Percentiles rank a stretch among this genome's conserved stretches.
phyloP scores from a whole-genome alignment of 352 stramenopile species.

The Phytopythium boreale region DNA sequence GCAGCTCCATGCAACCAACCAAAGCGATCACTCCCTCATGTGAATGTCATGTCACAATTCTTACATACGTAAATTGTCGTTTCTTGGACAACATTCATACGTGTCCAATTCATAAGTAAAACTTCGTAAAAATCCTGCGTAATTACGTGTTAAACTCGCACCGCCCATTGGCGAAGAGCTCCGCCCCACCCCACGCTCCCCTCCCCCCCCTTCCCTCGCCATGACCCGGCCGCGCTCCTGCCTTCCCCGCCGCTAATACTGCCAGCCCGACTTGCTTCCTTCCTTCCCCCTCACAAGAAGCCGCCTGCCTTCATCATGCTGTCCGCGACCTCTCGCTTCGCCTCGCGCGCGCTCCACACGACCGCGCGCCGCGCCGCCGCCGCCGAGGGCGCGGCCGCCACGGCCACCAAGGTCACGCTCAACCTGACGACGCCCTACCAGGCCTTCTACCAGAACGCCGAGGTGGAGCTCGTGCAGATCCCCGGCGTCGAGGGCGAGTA shows the following conservation, averaged over 20 bases:
- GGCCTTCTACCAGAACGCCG: conserved; percentile 74
- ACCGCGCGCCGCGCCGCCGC: conserved; percentile 53
- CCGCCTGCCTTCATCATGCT: conserved; percentile 28
- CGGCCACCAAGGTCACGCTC: conserved; percentile 79
- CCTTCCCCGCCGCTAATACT: background rate
- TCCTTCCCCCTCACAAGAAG: background rate
- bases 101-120: background rate
- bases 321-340: conserved; percentile 46
- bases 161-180: background rate
- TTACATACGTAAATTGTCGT: background rate
- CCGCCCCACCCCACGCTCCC: background rate
- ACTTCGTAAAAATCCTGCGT: background rate
- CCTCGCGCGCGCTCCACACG: conserved; percentile 57
- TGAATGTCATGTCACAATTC: background rate
- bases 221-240: no score
- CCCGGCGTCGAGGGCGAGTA: conserved; percentile 96
- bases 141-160: conserved; percentile 2
- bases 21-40: background rate
- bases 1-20: background rate
- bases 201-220: background rate
- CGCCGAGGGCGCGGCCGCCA: conserved; percentile 40
- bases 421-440: conserved; percentile 84
- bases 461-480: conserved; percentile 93
- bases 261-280: background rate
- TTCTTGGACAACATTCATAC: no score